These are phyloP conservation scores for Dissophora ornata DNA, from an alignment of 192 early-diverging fungal species.

Conservation along the genomic window DNA sequence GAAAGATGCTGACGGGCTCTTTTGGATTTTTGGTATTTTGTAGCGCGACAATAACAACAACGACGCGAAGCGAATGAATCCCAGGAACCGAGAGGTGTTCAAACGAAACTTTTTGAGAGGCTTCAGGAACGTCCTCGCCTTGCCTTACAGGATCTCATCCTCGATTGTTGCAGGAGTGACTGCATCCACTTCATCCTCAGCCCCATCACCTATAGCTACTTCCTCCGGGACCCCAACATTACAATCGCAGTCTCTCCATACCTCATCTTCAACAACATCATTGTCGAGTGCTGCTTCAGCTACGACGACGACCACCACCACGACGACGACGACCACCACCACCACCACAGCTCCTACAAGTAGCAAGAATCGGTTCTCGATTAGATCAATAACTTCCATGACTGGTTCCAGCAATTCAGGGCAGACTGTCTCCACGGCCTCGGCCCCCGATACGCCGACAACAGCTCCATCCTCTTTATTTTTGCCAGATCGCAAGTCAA, in stretches of 20 bases:
- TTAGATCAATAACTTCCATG: conserved; percentile 40
- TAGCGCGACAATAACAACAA: conserved; percentile 29
- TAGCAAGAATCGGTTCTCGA: conserved; percentile 46
- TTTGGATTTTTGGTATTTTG: not conserved
- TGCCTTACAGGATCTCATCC: conserved; percentile 57
- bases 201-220: conserved; percentile 11
- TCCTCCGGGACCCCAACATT: conserved; percentile 5
- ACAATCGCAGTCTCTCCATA: not conserved
- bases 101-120: conserved; percentile 64
- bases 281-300: conserved; percentile 3
- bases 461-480: conserved; percentile 18
- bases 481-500: conserved; percentile 35
- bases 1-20: no score
- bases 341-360: conserved; percentile 25
- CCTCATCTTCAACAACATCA: conserved; percentile 16
- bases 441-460: conserved; percentile 7
- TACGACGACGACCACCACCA: not conserved
- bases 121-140: conserved; percentile 63
- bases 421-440: not conserved
- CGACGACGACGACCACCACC: conserved; percentile 9
- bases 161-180: conserved; percentile 47
- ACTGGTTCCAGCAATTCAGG: conserved; percentile 22
- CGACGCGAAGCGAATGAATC: conserved; percentile 48
- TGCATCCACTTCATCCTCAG: conserved; percentile 21
- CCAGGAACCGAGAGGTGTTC: conserved; percentile 54